Percentiles rank a stretch among this genome's conserved stretches.
Conservation (phyloP, 2,329 filamentous ascomycete species). For the Colletotrichum musicola region DNA sequence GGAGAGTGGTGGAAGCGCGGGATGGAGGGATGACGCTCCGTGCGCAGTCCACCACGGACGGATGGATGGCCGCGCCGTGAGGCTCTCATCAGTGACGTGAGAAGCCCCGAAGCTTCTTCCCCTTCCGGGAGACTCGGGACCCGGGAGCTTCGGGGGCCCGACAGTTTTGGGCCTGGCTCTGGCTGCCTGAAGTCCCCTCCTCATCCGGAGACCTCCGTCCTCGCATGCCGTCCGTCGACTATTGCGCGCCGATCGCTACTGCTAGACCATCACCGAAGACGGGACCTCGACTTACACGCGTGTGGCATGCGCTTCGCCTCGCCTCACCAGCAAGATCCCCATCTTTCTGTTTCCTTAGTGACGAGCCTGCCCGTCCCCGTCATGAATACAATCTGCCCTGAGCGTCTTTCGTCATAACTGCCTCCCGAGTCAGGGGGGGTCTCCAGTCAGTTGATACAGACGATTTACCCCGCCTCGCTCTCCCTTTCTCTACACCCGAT, state of each 20-base stretch:
- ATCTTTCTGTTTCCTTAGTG: not conserved
- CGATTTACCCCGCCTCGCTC: constrained; percentile 5
- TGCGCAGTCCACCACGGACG: constrained; percentile 4
- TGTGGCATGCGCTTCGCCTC: no score
- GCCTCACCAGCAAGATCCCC: not conserved
- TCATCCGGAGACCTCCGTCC: not conserved
- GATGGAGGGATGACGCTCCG: constrained; percentile 8
- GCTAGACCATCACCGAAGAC: no score
- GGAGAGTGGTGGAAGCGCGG: not conserved
- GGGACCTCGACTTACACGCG: no score
- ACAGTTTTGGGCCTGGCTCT: not conserved
- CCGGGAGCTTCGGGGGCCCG: constrained; percentile 6
- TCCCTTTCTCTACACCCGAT: not conserved
- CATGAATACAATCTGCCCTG: constrained; percentile 27
- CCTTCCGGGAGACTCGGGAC: not conserved
- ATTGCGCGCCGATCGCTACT: no score
- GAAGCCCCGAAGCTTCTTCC: not conserved
- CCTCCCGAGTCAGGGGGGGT: constrained; percentile 17
- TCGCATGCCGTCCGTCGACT: not conserved
- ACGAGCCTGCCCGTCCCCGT: not conserved
- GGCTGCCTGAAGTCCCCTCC: not conserved
- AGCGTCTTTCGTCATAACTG: constrained; percentile 30
- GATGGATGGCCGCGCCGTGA: constrained; percentile 11
- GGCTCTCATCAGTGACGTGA: constrained; percentile 1
- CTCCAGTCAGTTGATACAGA: constrained; percentile 30